Conservation (phyloP, 192 early-diverging fungal genomes). For the Backusella morwellensis region DNA sequence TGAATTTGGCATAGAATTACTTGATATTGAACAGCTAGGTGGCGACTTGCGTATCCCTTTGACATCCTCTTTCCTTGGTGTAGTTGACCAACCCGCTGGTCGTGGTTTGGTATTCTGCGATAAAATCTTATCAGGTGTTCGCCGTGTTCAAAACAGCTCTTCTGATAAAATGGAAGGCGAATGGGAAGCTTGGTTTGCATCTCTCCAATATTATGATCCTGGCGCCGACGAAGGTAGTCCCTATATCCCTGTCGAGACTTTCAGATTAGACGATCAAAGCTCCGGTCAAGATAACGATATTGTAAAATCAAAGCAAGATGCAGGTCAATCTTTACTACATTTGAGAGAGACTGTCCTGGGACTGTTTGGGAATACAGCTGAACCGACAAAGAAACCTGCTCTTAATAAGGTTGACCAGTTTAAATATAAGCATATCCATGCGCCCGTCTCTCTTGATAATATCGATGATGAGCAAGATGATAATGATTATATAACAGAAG, state of each 20-base stretch:
- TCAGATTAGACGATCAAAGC: constrained; percentile 7
- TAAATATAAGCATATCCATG: background rate
- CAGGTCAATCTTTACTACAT: background rate
- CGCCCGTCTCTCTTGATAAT: background rate
- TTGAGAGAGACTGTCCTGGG: background rate
- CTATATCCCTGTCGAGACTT: constrained; percentile 11
- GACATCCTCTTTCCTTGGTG: constrained; percentile 23
- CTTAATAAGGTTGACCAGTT: background rate
- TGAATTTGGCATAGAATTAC: constrained; percentile 9
- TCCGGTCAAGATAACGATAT: background rate
- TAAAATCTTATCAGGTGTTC: constrained; percentile 33
- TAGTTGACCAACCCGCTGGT: constrained; percentile 20
- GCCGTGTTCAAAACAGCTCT: background rate
- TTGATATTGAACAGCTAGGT: constrained; percentile 37
- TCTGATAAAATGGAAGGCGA: background rate
- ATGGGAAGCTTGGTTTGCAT: constrained; percentile 33
- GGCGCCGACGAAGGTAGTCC: background rate
- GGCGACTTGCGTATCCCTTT: constrained; percentile 17
- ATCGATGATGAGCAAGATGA: constrained; percentile 4
- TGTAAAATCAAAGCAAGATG: background rate
- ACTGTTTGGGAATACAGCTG: background rate
- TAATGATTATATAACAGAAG: constrained; percentile 13
- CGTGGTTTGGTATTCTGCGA: constrained; percentile 23
- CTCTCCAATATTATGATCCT: constrained; percentile 28
- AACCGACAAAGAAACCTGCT: background rate